Evolutionary conservation across 495 filamentous ascomycete genomes (phyloP).

Genomic region (Penicillium psychrofluorescens): DNA sequence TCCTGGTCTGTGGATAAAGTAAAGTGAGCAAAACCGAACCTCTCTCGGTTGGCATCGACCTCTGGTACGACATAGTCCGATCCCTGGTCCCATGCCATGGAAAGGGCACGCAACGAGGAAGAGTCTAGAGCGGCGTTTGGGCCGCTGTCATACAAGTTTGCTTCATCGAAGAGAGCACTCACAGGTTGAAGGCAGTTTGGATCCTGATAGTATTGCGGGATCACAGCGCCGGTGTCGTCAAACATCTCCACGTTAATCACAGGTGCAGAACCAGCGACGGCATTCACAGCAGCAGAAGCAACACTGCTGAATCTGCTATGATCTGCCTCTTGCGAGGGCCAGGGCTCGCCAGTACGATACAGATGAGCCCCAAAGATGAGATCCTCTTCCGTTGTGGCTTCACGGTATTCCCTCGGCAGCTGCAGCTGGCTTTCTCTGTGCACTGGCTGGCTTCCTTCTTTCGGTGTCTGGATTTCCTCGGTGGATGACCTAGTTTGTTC

Average conservation of each 20-base stretch:
- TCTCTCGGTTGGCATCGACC: not conserved
- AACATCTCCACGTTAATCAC: not conserved
- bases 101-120: no score
- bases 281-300: no score
- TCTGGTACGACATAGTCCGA: no score
- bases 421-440: no score
- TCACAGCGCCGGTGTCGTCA: no score
- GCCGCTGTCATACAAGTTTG: not conserved
- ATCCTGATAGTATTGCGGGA: not conserved
- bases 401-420: no score
- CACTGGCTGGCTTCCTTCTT: no score
- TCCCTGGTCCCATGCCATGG: no score
- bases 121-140: not conserved
- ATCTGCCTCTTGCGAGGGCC: not conserved
- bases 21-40: not conserved
- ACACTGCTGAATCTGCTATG: not conserved
- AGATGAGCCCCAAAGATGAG: constrained; percentile 23
- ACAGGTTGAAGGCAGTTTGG: not conserved
- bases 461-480: no score
- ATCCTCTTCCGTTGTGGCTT: constrained; percentile 24
- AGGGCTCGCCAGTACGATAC: constrained; percentile 18
- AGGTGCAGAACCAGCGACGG: not conserved
- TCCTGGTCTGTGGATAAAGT: not conserved
- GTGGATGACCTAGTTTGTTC: no score
- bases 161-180: not conserved